Evolutionary conservation across 2,329 filamentous ascomycete genomes (phyloP).

Genomic region (Scedosporium minutisporum): DNA sequence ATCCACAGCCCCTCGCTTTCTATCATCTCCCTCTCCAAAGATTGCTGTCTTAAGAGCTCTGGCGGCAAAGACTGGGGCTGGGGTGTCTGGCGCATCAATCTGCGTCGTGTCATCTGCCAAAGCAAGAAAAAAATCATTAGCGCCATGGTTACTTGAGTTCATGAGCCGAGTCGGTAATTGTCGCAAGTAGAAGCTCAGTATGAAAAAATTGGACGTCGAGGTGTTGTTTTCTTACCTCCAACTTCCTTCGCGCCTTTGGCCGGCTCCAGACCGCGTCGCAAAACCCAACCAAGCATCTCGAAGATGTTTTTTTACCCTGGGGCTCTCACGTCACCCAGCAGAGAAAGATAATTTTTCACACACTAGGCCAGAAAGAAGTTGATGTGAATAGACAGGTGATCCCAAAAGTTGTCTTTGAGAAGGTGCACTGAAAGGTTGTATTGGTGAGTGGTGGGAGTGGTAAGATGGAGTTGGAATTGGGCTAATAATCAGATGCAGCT

Average conservation of each 20-base stretch:
- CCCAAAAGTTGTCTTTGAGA: too few relatives aligned
- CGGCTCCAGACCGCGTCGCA: conserved; percentile 35
- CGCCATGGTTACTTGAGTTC: too few relatives aligned
- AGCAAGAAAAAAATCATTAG: neutral
- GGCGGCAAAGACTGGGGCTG: conserved; percentile 56
- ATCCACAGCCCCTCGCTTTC: conserved; percentile 18
- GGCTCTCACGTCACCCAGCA: neutral
- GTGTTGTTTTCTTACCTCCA: neutral
- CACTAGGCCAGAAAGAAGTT: too few relatives aligned
- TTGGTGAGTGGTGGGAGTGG: neutral
- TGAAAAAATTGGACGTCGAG: neutral
- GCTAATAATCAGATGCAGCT: neutral
- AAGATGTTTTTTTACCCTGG: neutral
- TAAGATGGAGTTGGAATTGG: neutral
- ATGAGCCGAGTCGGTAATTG: too few relatives aligned
- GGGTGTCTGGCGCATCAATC: conserved; percentile 52
- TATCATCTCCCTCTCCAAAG: conserved; percentile 47
- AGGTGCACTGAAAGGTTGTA: too few relatives aligned
- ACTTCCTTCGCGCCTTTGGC: conserved; percentile 20
- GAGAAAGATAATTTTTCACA: neutral
- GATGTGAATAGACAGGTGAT: too few relatives aligned
- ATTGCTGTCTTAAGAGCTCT: conserved; percentile 54
- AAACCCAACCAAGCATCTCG: conserved; percentile 50
- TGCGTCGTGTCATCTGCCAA: conserved; percentile 30
- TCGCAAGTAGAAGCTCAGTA: neutral